Evolutionary conservation across 164 flowering plant species (phyloP).

Genomic region (Dillenia turbinata): DNA sequence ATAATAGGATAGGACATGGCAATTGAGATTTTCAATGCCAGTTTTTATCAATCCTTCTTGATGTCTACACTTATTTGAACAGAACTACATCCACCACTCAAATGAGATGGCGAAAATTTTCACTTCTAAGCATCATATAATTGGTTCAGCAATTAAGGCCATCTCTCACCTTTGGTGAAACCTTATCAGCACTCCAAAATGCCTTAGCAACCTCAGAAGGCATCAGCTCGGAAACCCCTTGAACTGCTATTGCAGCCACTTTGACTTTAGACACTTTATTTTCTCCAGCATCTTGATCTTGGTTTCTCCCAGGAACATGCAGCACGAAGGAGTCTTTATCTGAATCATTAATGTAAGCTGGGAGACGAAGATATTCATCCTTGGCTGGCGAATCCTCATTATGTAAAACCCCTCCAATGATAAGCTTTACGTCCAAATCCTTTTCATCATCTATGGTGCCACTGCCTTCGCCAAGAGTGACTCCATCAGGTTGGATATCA

Average conservation of each 20-base stretch:
- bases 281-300: conserved; percentile 40
- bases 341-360: conserved; percentile 68
- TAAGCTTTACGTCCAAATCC: conserved; percentile 56
- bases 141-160: no score
- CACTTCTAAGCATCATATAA: no score
- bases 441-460: conserved; percentile 43
- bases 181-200: conserved; percentile 62
- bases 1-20: no score
- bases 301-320: conserved; percentile 49
- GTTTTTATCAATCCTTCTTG: no score
- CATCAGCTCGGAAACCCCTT: conserved; percentile 82
- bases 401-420: conserved; percentile 81
- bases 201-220: conserved; percentile 91
- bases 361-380: conserved; percentile 64
- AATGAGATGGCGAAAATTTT: no score
- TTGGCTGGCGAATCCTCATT: conserved; percentile 62
- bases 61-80: no score
- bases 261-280: conserved; percentile 41
- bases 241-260: conserved; percentile 66
- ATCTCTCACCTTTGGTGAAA: conserved; percentile 67
- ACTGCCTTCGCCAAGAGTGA: conserved; percentile 36
- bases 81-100: no score
- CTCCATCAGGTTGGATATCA: conserved; percentile 46
- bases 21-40: no score
- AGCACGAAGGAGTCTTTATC: conserved; percentile 76